Evolutionary conservation across 331 rosid genomes (phyloP), one percentile per base, ranked within the genome.

Genomic region (Cydonia oblonga): DNA sequence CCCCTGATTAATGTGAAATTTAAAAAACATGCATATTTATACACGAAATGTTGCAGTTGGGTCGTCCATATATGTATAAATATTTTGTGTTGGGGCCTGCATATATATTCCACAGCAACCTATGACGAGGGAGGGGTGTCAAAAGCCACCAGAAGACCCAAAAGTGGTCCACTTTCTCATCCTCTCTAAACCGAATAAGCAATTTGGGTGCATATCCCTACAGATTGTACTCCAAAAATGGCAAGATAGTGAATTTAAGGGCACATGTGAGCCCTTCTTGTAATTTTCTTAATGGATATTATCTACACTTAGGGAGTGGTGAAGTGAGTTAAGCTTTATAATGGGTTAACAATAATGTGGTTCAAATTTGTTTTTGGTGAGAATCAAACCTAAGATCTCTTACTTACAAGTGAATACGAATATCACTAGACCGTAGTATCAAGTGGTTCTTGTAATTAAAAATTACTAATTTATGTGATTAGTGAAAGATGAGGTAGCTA

Each of bases 241-340:
- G 54, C 20, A 35, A 35, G 42, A 35, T 35, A 3, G 13, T 35
- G 42, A 35, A 35, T 35, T 35, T 35, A 35, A 35, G 42, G 42
- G 42, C 42, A 35, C 42, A 35, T 35, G 13, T 1, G 9, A 49
- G 9, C 20, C 54, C 1, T 49, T 18, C 9, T 16, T 6, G 20
- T 49, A 49, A 49, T 49, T 49, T 35, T 35, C 9, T 35, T 0
- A 35, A 2, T 4, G 3, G 4, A 9, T 35, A 35, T 35, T 35
- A 35, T 35, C 1, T 35, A 35, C 0, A 35, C 4, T 9, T 2
- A 35, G 4, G 2, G 1, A 35, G 42, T 0, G 42, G 42, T 35
- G 0, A 4, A 35, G 1, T 35, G 13, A 35, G 42, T 35, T 35
- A 35, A 35, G 0, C 1, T 0, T 0, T 0, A 35, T 4, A 35